A percentile compares a stretch with the other conserved stretches of the same genome.
Conservation (phyloP, 352 stramenopile genomes). For the Peronospora destructor region DNA sequence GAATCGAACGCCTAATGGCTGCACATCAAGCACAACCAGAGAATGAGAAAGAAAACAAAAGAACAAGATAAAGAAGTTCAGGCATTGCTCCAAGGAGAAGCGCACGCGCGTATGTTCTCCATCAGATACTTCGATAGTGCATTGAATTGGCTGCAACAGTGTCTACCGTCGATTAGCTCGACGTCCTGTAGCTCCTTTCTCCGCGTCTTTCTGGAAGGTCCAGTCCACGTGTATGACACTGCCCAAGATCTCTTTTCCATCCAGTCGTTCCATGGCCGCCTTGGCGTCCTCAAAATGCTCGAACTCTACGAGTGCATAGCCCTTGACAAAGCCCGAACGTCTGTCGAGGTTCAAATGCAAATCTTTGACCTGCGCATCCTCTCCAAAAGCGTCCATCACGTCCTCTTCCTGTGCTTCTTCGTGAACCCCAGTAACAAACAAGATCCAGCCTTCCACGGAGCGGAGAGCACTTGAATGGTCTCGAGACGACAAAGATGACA, state of each 20-base stretch:
- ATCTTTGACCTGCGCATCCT: constrained; percentile 94
- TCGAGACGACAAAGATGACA: constrained; percentile 1
- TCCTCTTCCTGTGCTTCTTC: constrained; percentile 96
- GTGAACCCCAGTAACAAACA: constrained; percentile 93
- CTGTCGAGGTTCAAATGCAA: constrained; percentile 94
- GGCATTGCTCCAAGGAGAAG: constrained; percentile 63
- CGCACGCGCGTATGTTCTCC: constrained; percentile 64
- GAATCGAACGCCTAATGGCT: constrained; percentile 61
- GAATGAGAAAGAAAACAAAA: constrained; percentile 75
- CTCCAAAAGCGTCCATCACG: constrained; percentile 91
- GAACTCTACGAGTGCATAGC: constrained; percentile 94
- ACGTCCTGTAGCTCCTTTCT: constrained; percentile 30
- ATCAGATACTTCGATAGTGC: constrained; percentile 35
- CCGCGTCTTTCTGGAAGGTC: constrained; percentile 81
- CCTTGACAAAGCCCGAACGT: constrained; percentile 93
- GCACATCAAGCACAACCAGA: constrained; percentile 60
- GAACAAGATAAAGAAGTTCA: constrained; percentile 83
- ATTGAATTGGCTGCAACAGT: neutral
- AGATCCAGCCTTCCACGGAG: constrained; percentile 94
- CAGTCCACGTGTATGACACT: constrained; percentile 89
- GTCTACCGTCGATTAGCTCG: constrained; percentile 47
- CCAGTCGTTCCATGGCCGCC: constrained; percentile 88
- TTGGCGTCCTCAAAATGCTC: constrained; percentile 87
- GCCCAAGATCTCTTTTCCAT: constrained; percentile 88
- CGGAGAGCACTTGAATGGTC: constrained; percentile 55